Base-by-base conservation (phyloP, 2,329 filamentous ascomycete genomes). In the Ceratocystis smalleyi region DNA sequence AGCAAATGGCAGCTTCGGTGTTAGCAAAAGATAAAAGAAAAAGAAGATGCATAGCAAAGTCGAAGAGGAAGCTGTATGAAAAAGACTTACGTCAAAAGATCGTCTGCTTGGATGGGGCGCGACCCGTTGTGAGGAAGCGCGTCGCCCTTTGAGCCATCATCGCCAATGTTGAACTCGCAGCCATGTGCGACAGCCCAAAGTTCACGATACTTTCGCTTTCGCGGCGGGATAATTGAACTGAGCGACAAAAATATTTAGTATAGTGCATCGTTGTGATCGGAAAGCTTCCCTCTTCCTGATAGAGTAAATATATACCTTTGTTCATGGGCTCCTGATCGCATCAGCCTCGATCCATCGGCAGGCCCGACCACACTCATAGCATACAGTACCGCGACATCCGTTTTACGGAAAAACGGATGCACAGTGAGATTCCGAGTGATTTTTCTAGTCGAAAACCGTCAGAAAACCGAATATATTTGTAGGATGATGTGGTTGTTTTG, bases 201-300 rank as follows among this genome's bases (percentile, higher is more conserved):
- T 78, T 94, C 88, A 74, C 87, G 86, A 74, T 96, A 82, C 81
- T 95, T 95, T 76, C 89, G 86, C 83, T 95, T 94, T 76, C 89
- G 87, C 81, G 88, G 89, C 76, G 81, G 82, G 80, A 88, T 83
- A 81, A 87, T 85, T 82, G 82, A 80, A 77, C 84, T 87, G 73
- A 66, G 69, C 67, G 68, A 27, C 49, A 72, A 82, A 68, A 83
- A 75, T 71, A 79, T 65, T 66, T 67, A 71, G 62, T 76, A 77
- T 75, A 71, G 70, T 64, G 72, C 69, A 81, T 77, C 73, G 69
- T 75, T 74, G 69, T 71, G 70, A 78, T 79, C 77, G 77, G 75
- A 77, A 77, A 77, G 78, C 73, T 72, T 69, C 69, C 75, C 76
- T 75, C 77, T 77, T 75, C 79, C 74, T 64, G 70, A 67, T 75